These are phyloP conservation scores for Grosmannia clavigera DNA, from an alignment of 2,329 filamentous ascomycete species.

Conservation along the genomic window DNA sequence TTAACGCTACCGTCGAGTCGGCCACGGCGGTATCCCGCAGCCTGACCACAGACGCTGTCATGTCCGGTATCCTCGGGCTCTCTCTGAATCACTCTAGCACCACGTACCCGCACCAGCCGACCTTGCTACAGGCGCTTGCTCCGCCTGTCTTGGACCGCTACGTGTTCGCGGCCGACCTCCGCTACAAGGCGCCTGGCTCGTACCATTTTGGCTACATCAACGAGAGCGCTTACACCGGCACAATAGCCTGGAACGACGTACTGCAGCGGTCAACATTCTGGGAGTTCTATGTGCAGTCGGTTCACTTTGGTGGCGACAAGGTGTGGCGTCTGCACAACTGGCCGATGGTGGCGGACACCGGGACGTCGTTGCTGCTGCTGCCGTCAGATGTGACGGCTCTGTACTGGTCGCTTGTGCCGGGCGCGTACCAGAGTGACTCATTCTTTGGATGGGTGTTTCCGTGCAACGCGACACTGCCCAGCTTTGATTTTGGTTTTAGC, in stretches of 20 bases:
- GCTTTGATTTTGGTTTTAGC: slow-evolving; percentile 37
- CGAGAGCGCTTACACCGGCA: slow-evolving; percentile 22
- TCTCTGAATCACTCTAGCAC: slow-evolving; percentile 33
- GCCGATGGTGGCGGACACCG: slow-evolving; percentile 53
- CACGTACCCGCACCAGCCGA: slow-evolving; percentile 27
- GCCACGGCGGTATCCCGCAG: slow-evolving; percentile 27
- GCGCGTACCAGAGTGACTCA: slow-evolving; percentile 33
- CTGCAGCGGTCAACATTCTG: slow-evolving; percentile 38
- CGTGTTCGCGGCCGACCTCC: slow-evolving; percentile 38
- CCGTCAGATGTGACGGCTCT: slow-evolving; percentile 39
- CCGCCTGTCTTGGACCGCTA: slow-evolving; percentile 25
- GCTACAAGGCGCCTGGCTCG: slow-evolving; percentile 31
- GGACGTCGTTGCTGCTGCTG: slow-evolving; percentile 53
- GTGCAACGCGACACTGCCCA: slow-evolving; percentile 36
- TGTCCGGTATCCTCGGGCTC: slow-evolving; percentile 41
- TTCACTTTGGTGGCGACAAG: slow-evolving; percentile 20
- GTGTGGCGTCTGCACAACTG: slow-evolving; percentile 27
- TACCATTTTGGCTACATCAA: slow-evolving; percentile 41
- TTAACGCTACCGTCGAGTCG: slow-evolving; percentile 35
- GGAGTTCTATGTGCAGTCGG: slow-evolving; percentile 23
- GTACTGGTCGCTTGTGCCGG: slow-evolving; percentile 46
- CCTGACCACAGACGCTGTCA: slow-evolving; percentile 28
- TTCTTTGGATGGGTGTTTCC: slow-evolving; percentile 40
- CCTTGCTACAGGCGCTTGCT: slow-evolving; percentile 32
- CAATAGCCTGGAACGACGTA: slow-evolving; percentile 32